phyloP scores from a whole-genome alignment of 2,329 filamentous ascomycete species.

The Ceratocystis harringtonii region DNA sequence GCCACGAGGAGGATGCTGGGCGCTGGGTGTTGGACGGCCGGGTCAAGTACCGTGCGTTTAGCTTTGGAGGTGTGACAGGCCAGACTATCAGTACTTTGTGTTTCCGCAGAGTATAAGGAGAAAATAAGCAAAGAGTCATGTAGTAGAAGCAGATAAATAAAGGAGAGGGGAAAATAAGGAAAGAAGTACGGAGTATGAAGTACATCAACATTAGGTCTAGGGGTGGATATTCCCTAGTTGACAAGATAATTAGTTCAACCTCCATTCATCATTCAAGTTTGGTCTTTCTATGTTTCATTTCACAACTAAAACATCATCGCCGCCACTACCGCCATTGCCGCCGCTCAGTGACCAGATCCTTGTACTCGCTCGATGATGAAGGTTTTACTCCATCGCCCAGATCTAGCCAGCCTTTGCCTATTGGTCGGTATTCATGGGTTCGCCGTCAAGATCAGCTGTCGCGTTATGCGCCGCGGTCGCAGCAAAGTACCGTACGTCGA shows the following conservation, averaged over 20 bases:
- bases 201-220: not conserved
- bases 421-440: conserved; percentile 52
- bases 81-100: conserved; percentile 80
- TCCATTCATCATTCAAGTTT: conserved; percentile 7
- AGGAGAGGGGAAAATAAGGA: not conserved
- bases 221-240: not conserved
- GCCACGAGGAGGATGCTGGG: conserved; percentile 20
- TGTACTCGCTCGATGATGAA: conserved; percentile 22
- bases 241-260: not conserved
- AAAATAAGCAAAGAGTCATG: not conserved
- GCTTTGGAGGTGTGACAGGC: conserved; percentile 76
- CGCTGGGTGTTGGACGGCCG: conserved; percentile 46
- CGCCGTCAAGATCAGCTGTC: conserved; percentile 30
- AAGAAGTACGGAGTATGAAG: no score
- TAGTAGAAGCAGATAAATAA: not conserved
- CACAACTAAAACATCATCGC: not conserved
- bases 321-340: not conserved
- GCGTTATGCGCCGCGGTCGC: conserved; percentile 63
- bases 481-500: conserved; percentile 95
- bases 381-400: not conserved
- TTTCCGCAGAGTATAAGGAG: conserved; percentile 40
- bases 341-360: conserved; percentile 17
- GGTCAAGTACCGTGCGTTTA: conserved; percentile 73
- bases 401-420: conserved; percentile 28
- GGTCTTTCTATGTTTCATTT: conserved; percentile 3